Evolutionary conservation across 78 protist species (phyloP).

Genomic region (Dictyostelium intermedium): DNA sequence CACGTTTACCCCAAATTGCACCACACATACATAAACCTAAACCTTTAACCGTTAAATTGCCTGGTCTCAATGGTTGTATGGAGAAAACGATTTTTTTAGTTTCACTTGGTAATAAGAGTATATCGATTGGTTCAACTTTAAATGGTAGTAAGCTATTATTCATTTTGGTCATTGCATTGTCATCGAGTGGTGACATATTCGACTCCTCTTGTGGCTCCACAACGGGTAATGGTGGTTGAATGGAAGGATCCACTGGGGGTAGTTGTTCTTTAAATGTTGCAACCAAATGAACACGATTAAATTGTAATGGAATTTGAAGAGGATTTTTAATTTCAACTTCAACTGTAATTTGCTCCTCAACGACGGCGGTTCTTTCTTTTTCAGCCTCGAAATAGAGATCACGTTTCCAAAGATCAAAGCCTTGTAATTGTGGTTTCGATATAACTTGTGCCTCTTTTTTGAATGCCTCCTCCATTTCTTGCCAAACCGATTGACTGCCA

Average conservation of each 20-base stretch:
- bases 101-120: constrained; percentile 46
- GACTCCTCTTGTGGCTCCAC: constrained; percentile 18
- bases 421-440: constrained; percentile 52
- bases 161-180: constrained; percentile 5
- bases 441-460: constrained; percentile 57
- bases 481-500: constrained; percentile 38
- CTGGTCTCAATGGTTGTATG: constrained; percentile 45
- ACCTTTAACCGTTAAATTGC: constrained; percentile 29
- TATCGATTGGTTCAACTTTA: constrained; percentile 52
- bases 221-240: background rate
- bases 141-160: constrained; percentile 23
- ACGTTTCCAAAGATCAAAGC: constrained; percentile 67
- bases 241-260: background rate
- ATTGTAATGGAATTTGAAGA: constrained; percentile 63
- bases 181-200: constrained; percentile 76
- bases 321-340: constrained; percentile 67
- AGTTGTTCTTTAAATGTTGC: constrained; percentile 24
- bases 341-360: constrained; percentile 64
- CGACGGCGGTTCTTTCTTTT: constrained; percentile 66
- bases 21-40: constrained; percentile 77
- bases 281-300: constrained; percentile 69
- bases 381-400: constrained; percentile 43
- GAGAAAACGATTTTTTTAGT: constrained; percentile 36
- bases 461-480: constrained; percentile 70
- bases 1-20: constrained; percentile 70